A percentile compares a stretch with the other conserved stretches of the same genome.
Conservation (phyloP, 352 stramenopile species). For the Thalassiosira exigua region DNA sequence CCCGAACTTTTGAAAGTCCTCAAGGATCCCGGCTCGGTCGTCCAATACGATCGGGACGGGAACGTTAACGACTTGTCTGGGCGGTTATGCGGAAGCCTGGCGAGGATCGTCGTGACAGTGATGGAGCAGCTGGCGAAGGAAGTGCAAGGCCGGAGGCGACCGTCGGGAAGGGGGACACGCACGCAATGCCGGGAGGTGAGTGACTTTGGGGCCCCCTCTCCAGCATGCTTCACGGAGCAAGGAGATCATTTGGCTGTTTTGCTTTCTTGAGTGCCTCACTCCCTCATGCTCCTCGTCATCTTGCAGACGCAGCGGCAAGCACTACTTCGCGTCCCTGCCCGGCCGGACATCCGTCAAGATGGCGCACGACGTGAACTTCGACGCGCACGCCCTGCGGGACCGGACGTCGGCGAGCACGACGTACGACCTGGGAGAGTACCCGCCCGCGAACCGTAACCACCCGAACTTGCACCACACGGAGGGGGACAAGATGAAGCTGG, state of each 20-base stretch:
- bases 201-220: neutral
- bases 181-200: conserved; percentile 80
- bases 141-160: conserved; percentile 55
- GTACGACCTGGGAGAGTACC: conserved; percentile 54
- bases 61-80: conserved; percentile 69
- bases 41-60: conserved; percentile 74
- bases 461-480: conserved; percentile 5
- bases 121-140: conserved; percentile 83
- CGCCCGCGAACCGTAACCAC: conserved; percentile 33
- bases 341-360: conserved; percentile 77
- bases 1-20: conserved; percentile 71
- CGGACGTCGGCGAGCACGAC: conserved; percentile 23
- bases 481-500: conserved; percentile 63
- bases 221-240: no score
- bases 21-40: conserved; percentile 72
- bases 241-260: no score
- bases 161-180: conserved; percentile 76
- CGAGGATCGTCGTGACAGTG: conserved; percentile 81
- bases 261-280: neutral
- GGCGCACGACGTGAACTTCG: conserved; percentile 45
- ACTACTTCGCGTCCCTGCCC: conserved; percentile 82
- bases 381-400: conserved; percentile 17
- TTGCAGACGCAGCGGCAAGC: conserved; percentile 77
- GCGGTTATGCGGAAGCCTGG: conserved; percentile 77
- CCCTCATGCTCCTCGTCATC: neutral